Evolutionary conservation across 2,329 filamentous ascomycete species (phyloP), one percentile per base, ranked within the genome.

Genomic region (Hypoxylon sp.): DNA sequence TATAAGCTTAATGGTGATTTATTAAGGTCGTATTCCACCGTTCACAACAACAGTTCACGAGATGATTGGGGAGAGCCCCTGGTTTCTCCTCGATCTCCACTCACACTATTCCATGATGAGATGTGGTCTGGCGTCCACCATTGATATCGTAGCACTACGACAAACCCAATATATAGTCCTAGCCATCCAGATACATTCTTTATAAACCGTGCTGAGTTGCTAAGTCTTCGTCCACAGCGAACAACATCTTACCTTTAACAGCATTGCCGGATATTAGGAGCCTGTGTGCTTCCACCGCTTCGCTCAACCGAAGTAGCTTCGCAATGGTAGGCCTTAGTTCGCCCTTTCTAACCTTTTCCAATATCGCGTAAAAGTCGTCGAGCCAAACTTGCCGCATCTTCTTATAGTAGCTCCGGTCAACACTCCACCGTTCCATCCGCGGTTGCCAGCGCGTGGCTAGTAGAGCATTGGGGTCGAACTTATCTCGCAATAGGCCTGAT

Each of bases 21-120:
- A 57, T 52, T 49, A 45, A 45, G 36, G 52, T 67, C 49, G 63
- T 58, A 66, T 63, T 53, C 41, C 34, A 57, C 57, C 49, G 53
- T 38, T 34, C 25, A 51, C 10, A 34, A 23, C 17, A 32, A 17
- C n/a, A 11, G 7, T 53, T 14, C 30, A 5, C 25, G 30, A 38
- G 32, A 43, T 52, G 14, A 11, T 38, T 21, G 45, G 46, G 38
- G 10, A 10, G 25, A 48, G 46, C 23, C 21, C 53, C 46, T 48
- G n/a, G n/a, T 28, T 56, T 45, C 50, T 50, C 52, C 32, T 45
- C 45, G 38, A 45, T 52, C 64, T 45, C 55, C 53, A 41, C 53
- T 34, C 25, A 17, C 17, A 6, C 36, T n/a, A 41, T 17, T 6
- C 48, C 49, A 38, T 25, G 21, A 38, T 21, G 19, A 2, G 6